Base-by-base conservation (phyloP, 2,329 filamentous ascomycete genomes). In the Pestalotiopsis sp. region DNA sequence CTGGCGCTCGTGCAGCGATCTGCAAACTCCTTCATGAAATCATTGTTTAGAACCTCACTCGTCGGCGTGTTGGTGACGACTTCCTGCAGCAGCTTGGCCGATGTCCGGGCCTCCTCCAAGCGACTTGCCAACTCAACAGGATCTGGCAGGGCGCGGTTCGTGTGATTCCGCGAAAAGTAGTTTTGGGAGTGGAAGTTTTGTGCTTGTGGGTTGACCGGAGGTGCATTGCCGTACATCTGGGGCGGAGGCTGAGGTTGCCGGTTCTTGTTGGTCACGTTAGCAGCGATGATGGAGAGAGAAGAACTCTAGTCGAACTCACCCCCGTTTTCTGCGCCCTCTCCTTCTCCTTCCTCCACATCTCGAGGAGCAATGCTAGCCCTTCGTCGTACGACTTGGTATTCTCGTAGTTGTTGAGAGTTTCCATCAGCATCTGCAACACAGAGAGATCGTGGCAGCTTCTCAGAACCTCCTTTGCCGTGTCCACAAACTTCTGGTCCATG, bases 261-360 rank as follows among this genome's bases (percentile, higher is more conserved):
- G 13, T 49, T 13, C 23, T 67, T 23, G 23, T 41, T 25, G 31
- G 6, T 9, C 23, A 27, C 17, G 31, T 39, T 20, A 20, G 38
- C 57, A 59, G 57, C 20, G 20, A 58, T 45, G 31, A n/a, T n/a
- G 64, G 59, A 66, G 57, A 38, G 64, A 67, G 57, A 61, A 45
- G 65, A 67, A 64, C 66, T n/a, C 9, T 4, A 23, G 41, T 20
- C n/a, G 12, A 57, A 63, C 85, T 75, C 81, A 88, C 84, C 45
- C 85, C 86, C 64, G 85, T 81, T 72, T 84, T 87, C 67, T 84
- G 82, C 3, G 85, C 84, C 78, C 88, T 90, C 66, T 89, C 88
- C 83, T 96, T 95, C 81, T 97, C 93, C 80, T 93, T 94, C 78
- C 83, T 90, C 94, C 95, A 98, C 94, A 98, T 97, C 67, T 91